Evolutionary conservation across 306 rosid species (phyloP), one percentile per base, ranked within the genome.

Genomic region (Psophocarpus tetragonolobus): DNA sequence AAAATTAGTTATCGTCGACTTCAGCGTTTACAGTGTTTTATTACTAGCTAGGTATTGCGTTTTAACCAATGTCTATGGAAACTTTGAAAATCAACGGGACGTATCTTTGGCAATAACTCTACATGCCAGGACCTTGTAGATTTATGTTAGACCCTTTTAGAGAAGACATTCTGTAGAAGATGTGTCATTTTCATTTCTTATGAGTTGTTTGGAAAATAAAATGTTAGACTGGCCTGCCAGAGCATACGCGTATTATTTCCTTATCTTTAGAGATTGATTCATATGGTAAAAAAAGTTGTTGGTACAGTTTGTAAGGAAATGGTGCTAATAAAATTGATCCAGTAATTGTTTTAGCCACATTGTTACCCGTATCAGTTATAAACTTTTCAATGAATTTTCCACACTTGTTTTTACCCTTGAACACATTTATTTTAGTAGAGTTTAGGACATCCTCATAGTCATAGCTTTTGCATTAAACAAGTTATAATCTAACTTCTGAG

Each of bases 121-220:
- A n/a, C 20, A 38, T 38, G 38, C 18, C 41, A 56, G 75, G n/a
- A 53, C 38, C n/a, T 38, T 64, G 27, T 76, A 73, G 27, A 26
- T 9, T 57, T 26, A n/a, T 39, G 14, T 26, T 63, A 9, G 45
- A 73, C 7, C 17, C 4, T 36, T 65, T 65, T 4, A 17, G 69
- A 73, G 69, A 9, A 73, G 42, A 44, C 57, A 57, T 57, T 73
- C 57, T 41, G 42, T 17, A 15, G 15, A 41, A 26, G 41, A 26
- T 24, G 39, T 24, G 14, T 12, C 12, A 50, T 30, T 70, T 47
- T 38, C 56, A 4, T 54, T 38, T 44, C 27, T 15, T 36, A n/a
- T 9, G 48, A 26, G 13, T 75, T 63, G 51, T 45, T 58, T 30
- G 63, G 62, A 54, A 63, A 75, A 33, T 32, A 48, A 48, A 75